Conservation (phyloP, 768 basidiomycete species). For the Paxillus involutus region DNA sequence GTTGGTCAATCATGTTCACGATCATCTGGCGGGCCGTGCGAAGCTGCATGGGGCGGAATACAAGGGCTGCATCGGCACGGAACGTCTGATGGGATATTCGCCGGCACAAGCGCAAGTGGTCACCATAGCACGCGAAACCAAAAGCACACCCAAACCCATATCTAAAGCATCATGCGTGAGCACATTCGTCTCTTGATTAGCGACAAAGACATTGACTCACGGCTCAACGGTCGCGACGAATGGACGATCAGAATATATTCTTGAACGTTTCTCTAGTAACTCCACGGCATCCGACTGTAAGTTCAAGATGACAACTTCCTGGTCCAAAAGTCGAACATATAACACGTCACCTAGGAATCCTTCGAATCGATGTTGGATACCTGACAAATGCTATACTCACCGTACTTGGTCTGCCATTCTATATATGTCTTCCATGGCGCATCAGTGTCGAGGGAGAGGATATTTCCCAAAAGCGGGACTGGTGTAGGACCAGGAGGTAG, state of each 20-base stretch:
- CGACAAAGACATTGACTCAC: conserved; percentile 6
- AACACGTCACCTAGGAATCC: conserved; percentile 40
- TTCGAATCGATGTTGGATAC: not conserved
- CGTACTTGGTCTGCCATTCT: conserved; percentile 16
- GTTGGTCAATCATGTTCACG: conserved; percentile 5
- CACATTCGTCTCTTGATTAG: not conserved
- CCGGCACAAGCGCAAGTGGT: conserved; percentile 9
- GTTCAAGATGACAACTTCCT: conserved; percentile 46
- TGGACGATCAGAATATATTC: conserved; percentile 54
- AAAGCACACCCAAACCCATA: conserved; percentile 15
- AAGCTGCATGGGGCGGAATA: conserved; percentile 8
- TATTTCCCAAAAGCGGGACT: conserved; percentile 20
- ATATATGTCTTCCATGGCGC: conserved; percentile 19
- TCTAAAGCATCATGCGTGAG: not conserved
- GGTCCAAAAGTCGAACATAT: conserved; percentile 46
- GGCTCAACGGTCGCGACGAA: conserved; percentile 13
- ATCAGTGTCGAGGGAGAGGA: conserved; percentile 10
- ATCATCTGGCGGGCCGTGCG: conserved; percentile 7
- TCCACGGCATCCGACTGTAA: conserved; percentile 40
- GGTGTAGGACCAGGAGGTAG: conserved; percentile 21
- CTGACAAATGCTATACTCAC: conserved; percentile 2
- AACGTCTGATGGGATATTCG: conserved; percentile 18
- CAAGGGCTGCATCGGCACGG: not conserved
- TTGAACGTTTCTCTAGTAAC: conserved; percentile 46
- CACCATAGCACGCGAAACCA: conserved; percentile 10